These are phyloP conservation scores for Verticillium albo-atrum DNA, from an alignment of 2,329 filamentous ascomycete species.

Conservation along the genomic window DNA sequence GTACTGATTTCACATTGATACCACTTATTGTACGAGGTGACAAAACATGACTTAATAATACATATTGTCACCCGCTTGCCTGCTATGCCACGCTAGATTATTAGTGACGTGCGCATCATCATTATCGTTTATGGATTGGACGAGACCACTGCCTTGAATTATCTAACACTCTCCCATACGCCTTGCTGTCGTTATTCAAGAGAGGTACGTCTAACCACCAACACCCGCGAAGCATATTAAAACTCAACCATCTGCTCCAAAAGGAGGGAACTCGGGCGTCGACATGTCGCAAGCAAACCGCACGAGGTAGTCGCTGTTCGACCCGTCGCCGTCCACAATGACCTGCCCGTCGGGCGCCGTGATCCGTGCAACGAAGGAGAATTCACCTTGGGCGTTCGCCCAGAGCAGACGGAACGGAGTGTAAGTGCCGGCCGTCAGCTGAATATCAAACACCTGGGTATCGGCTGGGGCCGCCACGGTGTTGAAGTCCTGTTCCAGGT, in stretches of 20 bases:
- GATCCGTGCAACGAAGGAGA: neutral
- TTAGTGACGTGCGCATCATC: too few species aligned
- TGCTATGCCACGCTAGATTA: too few species aligned
- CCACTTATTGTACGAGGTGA: neutral
- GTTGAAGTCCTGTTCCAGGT: neutral
- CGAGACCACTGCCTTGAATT: too few species aligned
- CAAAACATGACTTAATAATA: neutral
- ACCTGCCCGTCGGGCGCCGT: neutral
- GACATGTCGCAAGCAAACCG: neutral
- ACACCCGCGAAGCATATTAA: too few species aligned
- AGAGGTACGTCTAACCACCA: too few species aligned
- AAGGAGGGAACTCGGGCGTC: neutral
- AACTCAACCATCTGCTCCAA: neutral
- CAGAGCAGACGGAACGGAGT: conserved; percentile 2
- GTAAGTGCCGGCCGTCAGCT: neutral
- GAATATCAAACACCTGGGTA: neutral
- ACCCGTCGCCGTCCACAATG: neutral
- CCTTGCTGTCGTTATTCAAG: too few species aligned
- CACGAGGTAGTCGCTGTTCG: neutral
- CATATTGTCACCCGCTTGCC: neutral
- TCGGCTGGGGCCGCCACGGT: neutral
- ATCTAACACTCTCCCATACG: too few species aligned
- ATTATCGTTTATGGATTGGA: too few species aligned
- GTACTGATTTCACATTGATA: neutral
- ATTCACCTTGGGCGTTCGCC: neutral